A percentile compares a stretch with the other conserved stretches of the same genome.
phyloP scores from a whole-genome alignment of 768 basidiomycete species.

The Lentinus brumalis region DNA sequence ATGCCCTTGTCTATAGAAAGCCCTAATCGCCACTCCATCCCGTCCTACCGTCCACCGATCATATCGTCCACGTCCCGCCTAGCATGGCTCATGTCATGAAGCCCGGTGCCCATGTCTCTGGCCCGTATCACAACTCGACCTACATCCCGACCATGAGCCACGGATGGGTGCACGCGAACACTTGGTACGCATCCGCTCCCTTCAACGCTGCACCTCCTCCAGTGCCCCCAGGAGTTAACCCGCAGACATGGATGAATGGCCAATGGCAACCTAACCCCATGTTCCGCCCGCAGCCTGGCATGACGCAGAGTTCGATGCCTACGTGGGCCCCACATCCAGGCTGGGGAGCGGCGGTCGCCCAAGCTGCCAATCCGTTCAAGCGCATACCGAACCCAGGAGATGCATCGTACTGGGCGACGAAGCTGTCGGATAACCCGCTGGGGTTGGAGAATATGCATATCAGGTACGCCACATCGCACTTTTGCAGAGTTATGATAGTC shows the following conservation, averaged over 20 bases:
- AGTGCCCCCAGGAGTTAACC: constrained; percentile 49
- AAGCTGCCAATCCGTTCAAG: constrained; percentile 60
- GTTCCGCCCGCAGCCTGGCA: constrained; percentile 19
- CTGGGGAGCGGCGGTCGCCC: constrained; percentile 29
- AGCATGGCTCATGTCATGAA: constrained; percentile 19
- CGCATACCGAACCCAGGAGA: constrained; percentile 61
- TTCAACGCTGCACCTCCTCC: constrained; percentile 50
- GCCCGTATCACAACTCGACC: neutral
- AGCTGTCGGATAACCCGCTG: constrained; percentile 62
- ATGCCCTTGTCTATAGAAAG: constrained; percentile 20
- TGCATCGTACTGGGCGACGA: constrained; percentile 63
- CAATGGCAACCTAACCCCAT: constrained; percentile 41
- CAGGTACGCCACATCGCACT: constrained; percentile 44
- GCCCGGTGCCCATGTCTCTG: constrained; percentile 1
- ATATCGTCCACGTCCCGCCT: neutral
- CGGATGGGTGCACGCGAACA: constrained; percentile 19
- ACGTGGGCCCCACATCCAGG: constrained; percentile 32
- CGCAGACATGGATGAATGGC: constrained; percentile 45
- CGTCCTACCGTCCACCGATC: constrained; percentile 14
- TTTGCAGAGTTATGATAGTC: neutral
- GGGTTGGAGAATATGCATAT: constrained; percentile 68
- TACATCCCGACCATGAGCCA: constrained; percentile 11
- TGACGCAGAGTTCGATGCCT: constrained; percentile 10
- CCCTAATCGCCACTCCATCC: constrained; percentile 9
- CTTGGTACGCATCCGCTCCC: constrained; percentile 12